Evolutionary conservation across 495 filamentous ascomycete genomes (phyloP).

Genomic region (Cercophora sp.): DNA sequence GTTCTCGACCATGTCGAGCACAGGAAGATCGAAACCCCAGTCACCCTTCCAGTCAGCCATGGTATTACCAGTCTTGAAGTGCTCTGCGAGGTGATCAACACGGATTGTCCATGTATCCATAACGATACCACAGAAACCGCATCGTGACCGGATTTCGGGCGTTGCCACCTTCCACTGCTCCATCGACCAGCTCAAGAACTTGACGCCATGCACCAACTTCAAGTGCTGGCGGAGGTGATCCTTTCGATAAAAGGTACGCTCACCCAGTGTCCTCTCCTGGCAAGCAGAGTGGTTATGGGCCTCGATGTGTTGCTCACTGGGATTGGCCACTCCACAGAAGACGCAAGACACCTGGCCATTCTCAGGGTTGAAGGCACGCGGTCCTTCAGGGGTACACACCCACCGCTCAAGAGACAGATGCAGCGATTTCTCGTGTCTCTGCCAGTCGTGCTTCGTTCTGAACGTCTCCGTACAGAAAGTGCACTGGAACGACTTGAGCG

Average conservation of each 20-base stretch:
- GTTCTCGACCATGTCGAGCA: slow-evolving; percentile 58
- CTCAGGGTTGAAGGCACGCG: slow-evolving; percentile 45
- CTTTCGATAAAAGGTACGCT: slow-evolving; percentile 77
- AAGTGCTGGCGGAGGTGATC: slow-evolving; percentile 82
- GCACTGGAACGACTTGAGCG: slow-evolving; percentile 66
- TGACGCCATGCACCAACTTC: slow-evolving; percentile 68
- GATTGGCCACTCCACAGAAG: slow-evolving; percentile 61
- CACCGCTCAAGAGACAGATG: slow-evolving; percentile 75
- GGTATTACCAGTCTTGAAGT: slow-evolving; percentile 62
- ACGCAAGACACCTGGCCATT: slow-evolving; percentile 55
- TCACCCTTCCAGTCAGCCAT: slow-evolving; percentile 72
- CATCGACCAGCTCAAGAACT: slow-evolving; percentile 57
- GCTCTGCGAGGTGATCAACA: slow-evolving; percentile 61
- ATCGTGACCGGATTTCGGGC: slow-evolving; percentile 59
- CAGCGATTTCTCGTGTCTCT: slow-evolving; percentile 75
- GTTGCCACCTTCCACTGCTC: slow-evolving; percentile 63
- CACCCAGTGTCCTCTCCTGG: slow-evolving; percentile 56
- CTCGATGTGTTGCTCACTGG: slow-evolving; percentile 59
- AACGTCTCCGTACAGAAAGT: slow-evolving; percentile 82
- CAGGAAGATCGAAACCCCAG: slow-evolving; percentile 63
- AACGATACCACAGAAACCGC: slow-evolving; percentile 63
- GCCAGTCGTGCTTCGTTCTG: slow-evolving; percentile 81
- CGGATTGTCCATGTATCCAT: slow-evolving; percentile 60
- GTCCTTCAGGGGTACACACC: slow-evolving; percentile 69
- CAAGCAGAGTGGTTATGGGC: slow-evolving; percentile 69